These are phyloP conservation scores for Thraustotheca clavata DNA, from an alignment of 352 stramenopile genomes.

Conservation along the genomic window DNA sequence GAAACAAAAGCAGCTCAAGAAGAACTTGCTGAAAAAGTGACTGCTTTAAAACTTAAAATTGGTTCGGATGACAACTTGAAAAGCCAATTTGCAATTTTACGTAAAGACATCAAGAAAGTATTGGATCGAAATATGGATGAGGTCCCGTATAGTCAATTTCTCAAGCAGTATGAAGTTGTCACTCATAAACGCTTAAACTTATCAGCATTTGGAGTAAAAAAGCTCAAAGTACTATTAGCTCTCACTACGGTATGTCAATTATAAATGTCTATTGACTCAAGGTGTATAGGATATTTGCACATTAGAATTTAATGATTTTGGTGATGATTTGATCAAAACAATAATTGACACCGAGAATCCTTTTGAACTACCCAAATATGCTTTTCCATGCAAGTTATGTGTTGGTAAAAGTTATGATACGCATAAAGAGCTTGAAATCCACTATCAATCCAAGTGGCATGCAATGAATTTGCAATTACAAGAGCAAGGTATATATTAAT, in stretches of 20 bases:
- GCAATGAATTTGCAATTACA: slow-evolving; percentile 53
- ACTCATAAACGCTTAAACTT: slow-evolving; percentile 65
- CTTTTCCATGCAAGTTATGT: slow-evolving; percentile 49
- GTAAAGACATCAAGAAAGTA: slow-evolving; percentile 67
- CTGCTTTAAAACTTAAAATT: slow-evolving; percentile 19
- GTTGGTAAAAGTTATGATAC: slow-evolving; percentile 60
- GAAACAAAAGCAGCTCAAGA: slow-evolving; percentile 1
- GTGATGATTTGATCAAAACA: slow-evolving; percentile 16
- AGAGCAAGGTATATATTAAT: slow-evolving; percentile 15
- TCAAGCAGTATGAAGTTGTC: slow-evolving; percentile 38
- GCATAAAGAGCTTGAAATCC: slow-evolving; percentile 39
- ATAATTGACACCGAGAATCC: slow-evolving; percentile 13
- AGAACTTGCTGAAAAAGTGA: slow-evolving; percentile 19
- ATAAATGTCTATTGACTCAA: background rate
- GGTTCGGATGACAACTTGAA: slow-evolving; percentile 30
- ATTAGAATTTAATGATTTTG: slow-evolving; percentile 17
- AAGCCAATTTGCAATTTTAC: slow-evolving; percentile 46
- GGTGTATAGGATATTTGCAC: slow-evolving; percentile 14
- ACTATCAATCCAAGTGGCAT: slow-evolving; percentile 76
- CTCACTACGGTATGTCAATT: slow-evolving; percentile 10
- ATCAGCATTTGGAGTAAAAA: slow-evolving; percentile 57
- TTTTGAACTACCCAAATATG: slow-evolving; percentile 30
- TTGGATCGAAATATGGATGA: slow-evolving; percentile 46
- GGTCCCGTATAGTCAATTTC: slow-evolving; percentile 44
- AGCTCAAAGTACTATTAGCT: slow-evolving; percentile 31